Evolutionary conservation across 257 asterid species (phyloP).

Genomic region (Scutellaria baicalensis): DNA sequence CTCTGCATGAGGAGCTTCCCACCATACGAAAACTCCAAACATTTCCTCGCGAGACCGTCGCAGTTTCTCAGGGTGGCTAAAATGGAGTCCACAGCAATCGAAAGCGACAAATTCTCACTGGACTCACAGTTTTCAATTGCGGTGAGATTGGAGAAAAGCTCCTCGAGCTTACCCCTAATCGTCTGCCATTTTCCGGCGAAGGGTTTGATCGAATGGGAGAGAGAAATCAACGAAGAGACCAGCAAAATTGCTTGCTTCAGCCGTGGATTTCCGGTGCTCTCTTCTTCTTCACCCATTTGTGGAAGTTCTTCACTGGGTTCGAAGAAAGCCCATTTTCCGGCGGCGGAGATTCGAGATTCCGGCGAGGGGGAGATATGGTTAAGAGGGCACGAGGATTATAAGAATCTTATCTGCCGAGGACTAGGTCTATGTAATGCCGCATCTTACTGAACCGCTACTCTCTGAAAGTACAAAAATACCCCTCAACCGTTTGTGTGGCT

Average conservation of each 20-base stretch:
- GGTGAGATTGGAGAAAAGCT: conserved; percentile 55
- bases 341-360: conserved; percentile 27
- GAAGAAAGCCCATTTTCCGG: conserved; percentile 24
- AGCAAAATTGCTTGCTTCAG: conserved; percentile 32
- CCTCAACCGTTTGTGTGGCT: background rate
- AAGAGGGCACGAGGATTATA: background rate
- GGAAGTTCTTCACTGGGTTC: conserved; percentile 4
- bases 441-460: conserved; percentile 18
- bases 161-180: conserved; percentile 57
- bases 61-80: conserved; percentile 35
- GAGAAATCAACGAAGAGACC: conserved; percentile 54
- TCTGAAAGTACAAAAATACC: conserved; percentile 7
- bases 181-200: conserved; percentile 69
- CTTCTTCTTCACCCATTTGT: conserved; percentile 42
- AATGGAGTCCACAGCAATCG: conserved; percentile 46
- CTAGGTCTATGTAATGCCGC: conserved; percentile 15
- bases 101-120: conserved; percentile 38
- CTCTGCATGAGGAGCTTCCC: conserved; percentile 94
- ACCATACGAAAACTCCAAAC: conserved; percentile 47
- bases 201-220: conserved; percentile 55
- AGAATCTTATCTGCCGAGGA: conserved; percentile 32
- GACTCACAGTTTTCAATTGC: conserved; percentile 61
- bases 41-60: conserved; percentile 40
- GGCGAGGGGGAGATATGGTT: conserved; percentile 23
- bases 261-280: conserved; percentile 17